Base-by-base conservation (phyloP, 1,284 basidiomycete species). In the Cryptococcus sp. region DNA sequence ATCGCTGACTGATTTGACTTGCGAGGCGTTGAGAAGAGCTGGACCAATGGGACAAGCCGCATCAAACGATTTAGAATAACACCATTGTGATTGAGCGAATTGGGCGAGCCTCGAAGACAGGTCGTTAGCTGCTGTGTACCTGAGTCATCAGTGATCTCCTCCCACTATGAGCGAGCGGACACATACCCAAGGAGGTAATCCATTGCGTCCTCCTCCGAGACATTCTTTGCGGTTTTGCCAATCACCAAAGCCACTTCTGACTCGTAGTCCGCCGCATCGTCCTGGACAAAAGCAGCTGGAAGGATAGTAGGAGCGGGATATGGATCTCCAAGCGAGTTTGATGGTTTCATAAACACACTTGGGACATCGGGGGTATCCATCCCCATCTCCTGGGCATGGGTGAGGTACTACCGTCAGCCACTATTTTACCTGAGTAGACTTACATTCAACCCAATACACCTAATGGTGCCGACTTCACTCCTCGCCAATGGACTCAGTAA, bases 231-330 rank as follows among this genome's bases (percentile, higher is more conserved):
- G 0, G 83, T 73, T 66, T 86, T 88, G 25, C 88, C 89, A 32
- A 96, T 87, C 48, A 94, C 85, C 51, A 93, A 81, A 31, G 83
- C 87, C 13, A 96, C 76, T 64, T 96, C 91, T 45, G 88, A 85
- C 69, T 96, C 91, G 66, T 91, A 94, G 73, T 96, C 91, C 0
- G 88, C 83, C 21, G 85, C 79, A 1, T 84, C 79, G 22, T 88
- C 88, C 61, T 85, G 82, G 1, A 83, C 82, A 45, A 80, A 61
- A 4, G 60, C 51, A 46, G 60, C 64, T 23, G 72, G 72, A 14
- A 74, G 55, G 16, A 68, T 54, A 7, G 62, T 64, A 4, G 64
- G 60, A 1, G 64, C 61, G 10, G 72, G 69, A 49, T 46, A 66
- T 0, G 72, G 72, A 46, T 66, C 64, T 4, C 56, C 63, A 7